Evolutionary conservation across 1,284 basidiomycete genomes (phyloP).

Genomic region (Flammula alnicola): DNA sequence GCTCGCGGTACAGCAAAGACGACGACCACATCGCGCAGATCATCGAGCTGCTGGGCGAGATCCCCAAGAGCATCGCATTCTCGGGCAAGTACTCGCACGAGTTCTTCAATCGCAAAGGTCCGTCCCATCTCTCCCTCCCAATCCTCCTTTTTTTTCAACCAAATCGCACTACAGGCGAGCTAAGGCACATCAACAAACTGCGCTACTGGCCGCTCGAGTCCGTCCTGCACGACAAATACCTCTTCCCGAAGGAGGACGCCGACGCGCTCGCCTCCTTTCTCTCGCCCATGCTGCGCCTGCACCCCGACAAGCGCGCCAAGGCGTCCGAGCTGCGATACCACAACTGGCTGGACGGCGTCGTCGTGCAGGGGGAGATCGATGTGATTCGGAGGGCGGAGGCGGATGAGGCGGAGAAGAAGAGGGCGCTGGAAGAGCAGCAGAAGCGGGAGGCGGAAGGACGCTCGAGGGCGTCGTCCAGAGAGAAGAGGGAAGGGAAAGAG

Average conservation of each 20-base stretch:
- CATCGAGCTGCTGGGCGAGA: conserved; percentile 93
- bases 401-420: conserved; percentile 47
- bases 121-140: conserved; percentile 23
- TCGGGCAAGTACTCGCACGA: conserved; percentile 94
- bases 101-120: conserved; percentile 94
- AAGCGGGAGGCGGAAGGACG: conserved; percentile 17
- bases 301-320: conserved; percentile 77
- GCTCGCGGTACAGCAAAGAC: background rate
- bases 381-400: conserved; percentile 65
- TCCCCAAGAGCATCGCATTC: conserved; percentile 85
- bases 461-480: conserved; percentile 1
- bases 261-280: conserved; percentile 86
- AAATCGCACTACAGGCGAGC: conserved; percentile 69
- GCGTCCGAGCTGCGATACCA: conserved; percentile 86
- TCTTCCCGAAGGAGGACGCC: conserved; percentile 86
- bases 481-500: conserved; percentile 6
- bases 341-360: conserved; percentile 83
- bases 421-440: conserved; percentile 24
- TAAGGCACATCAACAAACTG: conserved; percentile 92
- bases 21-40: conserved; percentile 96
- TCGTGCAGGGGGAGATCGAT: conserved; percentile 90
- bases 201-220: conserved; percentile 93
- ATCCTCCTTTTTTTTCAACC: background rate
- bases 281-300: conserved; percentile 88
- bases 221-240: conserved; percentile 96